Conservation (phyloP, 2,329 filamentous ascomycete species). For the Clarireedia homoeocarpa region DNA sequence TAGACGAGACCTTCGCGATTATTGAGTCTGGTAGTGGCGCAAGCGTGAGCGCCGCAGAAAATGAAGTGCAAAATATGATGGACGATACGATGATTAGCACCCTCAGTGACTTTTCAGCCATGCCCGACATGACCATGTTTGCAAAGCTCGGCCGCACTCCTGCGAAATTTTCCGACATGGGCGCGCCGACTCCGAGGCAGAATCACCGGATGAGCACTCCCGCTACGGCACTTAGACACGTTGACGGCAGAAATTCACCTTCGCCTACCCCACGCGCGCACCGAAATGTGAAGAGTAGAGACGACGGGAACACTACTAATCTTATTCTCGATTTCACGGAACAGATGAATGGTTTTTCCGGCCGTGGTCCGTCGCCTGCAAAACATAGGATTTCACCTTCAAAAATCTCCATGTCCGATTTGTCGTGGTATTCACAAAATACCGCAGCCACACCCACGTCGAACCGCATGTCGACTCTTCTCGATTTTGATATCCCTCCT, state of each 20-base stretch:
- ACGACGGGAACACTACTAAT: constrained; percentile 57
- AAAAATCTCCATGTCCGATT: constrained; percentile 26
- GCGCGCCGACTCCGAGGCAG: constrained; percentile 30
- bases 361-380: constrained; percentile 39
- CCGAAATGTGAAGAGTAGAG: constrained; percentile 24
- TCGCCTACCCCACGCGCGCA: constrained; percentile 33
- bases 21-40: constrained; percentile 29
- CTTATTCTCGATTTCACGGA: constrained; percentile 85
- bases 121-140: constrained; percentile 81
- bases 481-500: constrained; percentile 91
- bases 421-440: constrained; percentile 13
- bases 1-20: constrained; percentile 24
- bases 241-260: constrained; percentile 21
- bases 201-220: constrained; percentile 23
- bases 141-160: constrained; percentile 64
- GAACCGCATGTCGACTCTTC: constrained; percentile 54
- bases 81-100: constrained; percentile 31
- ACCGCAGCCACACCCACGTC: constrained; percentile 19
- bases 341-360: constrained; percentile 52
- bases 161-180: constrained; percentile 40
- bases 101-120: constrained; percentile 79
- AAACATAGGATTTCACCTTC: constrained; percentile 41
- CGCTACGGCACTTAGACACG: constrained; percentile 22
- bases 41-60: constrained; percentile 22
- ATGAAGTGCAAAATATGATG: constrained; percentile 22